Conservation (phyloP, 352 stramenopile genomes). For the Globisporangium alternatum region DNA sequence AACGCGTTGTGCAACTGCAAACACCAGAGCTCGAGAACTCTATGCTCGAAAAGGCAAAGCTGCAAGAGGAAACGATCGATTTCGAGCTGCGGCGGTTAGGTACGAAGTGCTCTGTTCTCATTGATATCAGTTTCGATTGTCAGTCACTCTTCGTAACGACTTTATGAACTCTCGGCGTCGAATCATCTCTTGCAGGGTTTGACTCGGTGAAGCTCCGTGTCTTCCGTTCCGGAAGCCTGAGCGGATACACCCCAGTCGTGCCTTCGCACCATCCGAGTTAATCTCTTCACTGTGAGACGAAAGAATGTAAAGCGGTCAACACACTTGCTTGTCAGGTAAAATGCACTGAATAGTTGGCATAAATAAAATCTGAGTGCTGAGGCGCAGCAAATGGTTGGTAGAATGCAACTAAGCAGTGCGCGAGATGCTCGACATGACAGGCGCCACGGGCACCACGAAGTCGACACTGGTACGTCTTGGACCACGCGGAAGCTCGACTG, state of each 20-base stretch:
- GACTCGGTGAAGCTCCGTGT: constrained; percentile 41
- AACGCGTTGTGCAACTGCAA: neutral
- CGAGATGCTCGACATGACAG: constrained; percentile 1
- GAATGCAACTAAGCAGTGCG: constrained; percentile 5
- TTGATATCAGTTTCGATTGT: neutral
- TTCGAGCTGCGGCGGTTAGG: constrained; percentile 37
- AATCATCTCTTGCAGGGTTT: constrained; percentile 37
- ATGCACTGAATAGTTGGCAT: neutral
- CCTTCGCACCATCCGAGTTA: constrained; percentile 8
- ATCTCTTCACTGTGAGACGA: neutral
- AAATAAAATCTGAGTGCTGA: neutral
- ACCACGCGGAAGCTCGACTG: neutral
- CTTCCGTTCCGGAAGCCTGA: constrained; percentile 64
- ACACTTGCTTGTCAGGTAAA: neutral
- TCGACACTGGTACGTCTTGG: constrained; percentile 10
- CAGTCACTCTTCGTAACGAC: neutral
- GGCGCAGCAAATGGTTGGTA: neutral
- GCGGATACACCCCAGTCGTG: constrained; percentile 39
- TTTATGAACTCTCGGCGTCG: neutral
- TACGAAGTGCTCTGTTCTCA: constrained; percentile 12
- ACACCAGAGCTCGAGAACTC: constrained; percentile 41
- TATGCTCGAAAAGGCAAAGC: constrained; percentile 24
- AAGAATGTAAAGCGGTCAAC: neutral
- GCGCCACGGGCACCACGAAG: constrained; percentile 7
- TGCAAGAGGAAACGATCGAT: constrained; percentile 31